Base-by-base conservation (phyloP, 2,329 filamentous ascomycete genomes). In the Trichoderma afroharzianum region DNA sequence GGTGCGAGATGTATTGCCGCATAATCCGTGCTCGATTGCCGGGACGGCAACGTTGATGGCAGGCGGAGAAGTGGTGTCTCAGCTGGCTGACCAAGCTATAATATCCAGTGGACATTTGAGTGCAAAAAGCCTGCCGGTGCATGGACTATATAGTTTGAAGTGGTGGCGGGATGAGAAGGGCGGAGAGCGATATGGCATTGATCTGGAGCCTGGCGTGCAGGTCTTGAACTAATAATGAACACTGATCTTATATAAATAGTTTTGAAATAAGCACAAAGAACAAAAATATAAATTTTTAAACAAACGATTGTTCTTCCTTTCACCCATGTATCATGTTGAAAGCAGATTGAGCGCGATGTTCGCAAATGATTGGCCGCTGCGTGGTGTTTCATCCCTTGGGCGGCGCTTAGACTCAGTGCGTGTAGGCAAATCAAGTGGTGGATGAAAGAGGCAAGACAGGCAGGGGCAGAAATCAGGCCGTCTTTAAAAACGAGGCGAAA, bases 151-250 rank as follows among this genome's bases (percentile, higher is more conserved):
- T 21, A 68, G 66, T 24, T 68, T 68, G 36, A 68, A 36, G 36
- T 68, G 66, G 66, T 68, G 66, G 66, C 66, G 21, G 3, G 39
- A 69, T 69, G 57, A 62, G 15, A 69, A 69, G 26, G 67, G 57
- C 4, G 14, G 9, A 28, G 36, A 69, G 2, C 18, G 67, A 30
- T 69, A 69, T 62, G 57, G 67, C 4, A 69, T 69, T 62, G 67
- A 69, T 50, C 12, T 69, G 3, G 67, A 69, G 57, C 57, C 67
- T 33, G 6, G 50, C 5, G 15, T 30, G 26, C 15, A 36, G 6
- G 32, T 12, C 33, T n/a, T 12, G 33, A 32, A 24, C 50, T 14
- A 24, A 26, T 14, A 43, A 58, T 58, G 6, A 21, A 26, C 8
- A 33, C 11, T 24, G 11, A 7, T 6, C 5, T 11, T 26, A 18